phyloP scores from a whole-genome alignment of 2,329 filamentous ascomycete species.

The Epichloe elymi region DNA sequence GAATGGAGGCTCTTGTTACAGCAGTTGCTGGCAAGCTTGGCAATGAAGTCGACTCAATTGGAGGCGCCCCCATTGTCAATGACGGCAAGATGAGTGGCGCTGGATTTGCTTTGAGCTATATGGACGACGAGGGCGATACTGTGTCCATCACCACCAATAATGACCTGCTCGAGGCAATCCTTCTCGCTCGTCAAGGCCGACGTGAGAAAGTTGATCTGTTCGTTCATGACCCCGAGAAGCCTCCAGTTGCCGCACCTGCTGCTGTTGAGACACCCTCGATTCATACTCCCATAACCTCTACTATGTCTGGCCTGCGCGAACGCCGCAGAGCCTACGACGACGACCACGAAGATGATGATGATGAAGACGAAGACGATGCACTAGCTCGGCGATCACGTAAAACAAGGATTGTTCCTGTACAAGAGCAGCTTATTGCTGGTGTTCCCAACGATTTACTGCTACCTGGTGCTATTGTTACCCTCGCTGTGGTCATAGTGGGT shows the following conservation, averaged over 20 bases:
- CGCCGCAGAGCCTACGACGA: slow-evolving; percentile 34
- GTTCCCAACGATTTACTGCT: slow-evolving; percentile 89
- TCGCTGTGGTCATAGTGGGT: slow-evolving; percentile 85
- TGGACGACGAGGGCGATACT: slow-evolving; percentile 93
- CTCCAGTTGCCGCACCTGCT: slow-evolving; percentile 56
- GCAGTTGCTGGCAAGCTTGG: slow-evolving; percentile 78
- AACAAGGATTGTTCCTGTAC: slow-evolving; percentile 27
- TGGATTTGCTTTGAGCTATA: slow-evolving; percentile 86
- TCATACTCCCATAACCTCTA: slow-evolving; percentile 35
- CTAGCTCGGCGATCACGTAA: slow-evolving; percentile 32
- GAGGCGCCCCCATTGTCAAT: slow-evolving; percentile 65
- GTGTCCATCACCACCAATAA: slow-evolving; percentile 95
- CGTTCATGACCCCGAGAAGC: slow-evolving; percentile 83
- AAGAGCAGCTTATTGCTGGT: slow-evolving; percentile 74
- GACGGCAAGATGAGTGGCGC: slow-evolving; percentile 63
- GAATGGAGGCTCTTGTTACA: slow-evolving; percentile 64
- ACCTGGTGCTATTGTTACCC: slow-evolving; percentile 86
- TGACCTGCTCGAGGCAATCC: slow-evolving; percentile 81
- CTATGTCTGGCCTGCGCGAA: slow-evolving; percentile 33
- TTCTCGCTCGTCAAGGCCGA: slow-evolving; percentile 61
- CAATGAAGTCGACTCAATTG: slow-evolving; percentile 67
- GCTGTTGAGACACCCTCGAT: slow-evolving; percentile 29
- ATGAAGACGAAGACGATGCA: slow-evolving; percentile 39
- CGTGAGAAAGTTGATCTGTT: slow-evolving; percentile 95
- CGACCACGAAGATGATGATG: slow-evolving; percentile 40